Evolutionary conservation across 345 rosid genomes (phyloP).

Genomic region (Ailanthus altissimus): DNA sequence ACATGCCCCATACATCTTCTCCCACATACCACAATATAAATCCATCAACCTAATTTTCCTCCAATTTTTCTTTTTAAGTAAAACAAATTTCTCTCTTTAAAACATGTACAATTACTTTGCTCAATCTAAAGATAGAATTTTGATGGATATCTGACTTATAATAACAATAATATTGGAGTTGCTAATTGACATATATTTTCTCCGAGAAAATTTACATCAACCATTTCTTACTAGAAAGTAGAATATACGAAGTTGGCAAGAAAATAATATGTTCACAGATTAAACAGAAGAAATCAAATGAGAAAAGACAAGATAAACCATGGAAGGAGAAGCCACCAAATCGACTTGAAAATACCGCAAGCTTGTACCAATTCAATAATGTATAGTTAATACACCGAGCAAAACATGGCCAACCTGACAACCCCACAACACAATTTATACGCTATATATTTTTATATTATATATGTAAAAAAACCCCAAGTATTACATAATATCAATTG

Average conservation of each 20-base stretch:
- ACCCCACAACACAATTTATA: conserved; percentile 21
- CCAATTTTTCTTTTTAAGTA: neutral
- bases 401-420: conserved; percentile 46
- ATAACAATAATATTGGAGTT: too few relatives aligned
- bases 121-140: too few relatives aligned
- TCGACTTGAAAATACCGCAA: conserved; percentile 19
- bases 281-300: neutral
- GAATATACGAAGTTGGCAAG: neutral
- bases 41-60: neutral
- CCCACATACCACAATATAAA: conserved; percentile 20
- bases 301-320: neutral
- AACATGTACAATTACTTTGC: conserved; percentile 1
- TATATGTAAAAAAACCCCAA: neutral
- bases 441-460: neutral
- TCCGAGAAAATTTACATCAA: too few relatives aligned
- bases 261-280: neutral
- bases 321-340: neutral
- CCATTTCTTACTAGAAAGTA: too few relatives aligned
- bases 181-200: too few relatives aligned
- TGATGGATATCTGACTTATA: too few relatives aligned
- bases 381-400: conserved; percentile 18
- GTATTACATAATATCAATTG: neutral
- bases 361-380: conserved; percentile 13
- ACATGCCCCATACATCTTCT: conserved; percentile 49
- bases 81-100: neutral